Percentiles rank a stretch among this genome's conserved stretches.
These are phyloP conservation scores for Funneliformis caledonium DNA, from an alignment of 371 early-diverging fungal species.

Conservation along the genomic window DNA sequence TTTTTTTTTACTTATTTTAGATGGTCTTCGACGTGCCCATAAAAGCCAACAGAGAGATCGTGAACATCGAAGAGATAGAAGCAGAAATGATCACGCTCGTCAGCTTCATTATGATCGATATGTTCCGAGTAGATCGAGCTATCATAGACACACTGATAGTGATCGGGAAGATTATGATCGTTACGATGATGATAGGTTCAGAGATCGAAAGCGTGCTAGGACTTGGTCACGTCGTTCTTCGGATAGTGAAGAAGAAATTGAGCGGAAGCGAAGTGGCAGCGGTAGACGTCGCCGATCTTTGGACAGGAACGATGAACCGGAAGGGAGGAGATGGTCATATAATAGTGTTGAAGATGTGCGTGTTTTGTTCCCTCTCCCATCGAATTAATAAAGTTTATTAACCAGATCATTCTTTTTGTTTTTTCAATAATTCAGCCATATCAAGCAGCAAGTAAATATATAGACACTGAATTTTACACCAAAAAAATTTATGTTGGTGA, in stretches of 20 bases:
- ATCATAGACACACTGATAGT: constrained; percentile 5
- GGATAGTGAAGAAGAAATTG: constrained; percentile 17
- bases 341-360: not conserved
- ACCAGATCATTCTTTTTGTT: no score
- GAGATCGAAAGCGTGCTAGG: constrained; percentile 12
- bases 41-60: not conserved
- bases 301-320: constrained; percentile 4
- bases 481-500: constrained; percentile 58
- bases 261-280: not conserved
- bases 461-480: constrained; percentile 57
- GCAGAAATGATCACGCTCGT: not conserved
- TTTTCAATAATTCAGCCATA: constrained; percentile 46
- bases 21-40: not conserved
- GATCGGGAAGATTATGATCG: not conserved
- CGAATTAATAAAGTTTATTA: not conserved
- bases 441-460: constrained; percentile 53
- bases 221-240: constrained; percentile 27
- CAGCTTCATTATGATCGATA: constrained; percentile 19
- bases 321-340: constrained; percentile 12
- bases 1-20: not conserved
- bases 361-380: no score
- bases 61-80: not conserved
- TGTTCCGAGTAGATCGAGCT: not conserved
- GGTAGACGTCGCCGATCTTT: not conserved
- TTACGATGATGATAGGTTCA: constrained; percentile 2